phyloP scores from a whole-genome alignment of 768 basidiomycete species.

The Leccinellum luteum region DNA sequence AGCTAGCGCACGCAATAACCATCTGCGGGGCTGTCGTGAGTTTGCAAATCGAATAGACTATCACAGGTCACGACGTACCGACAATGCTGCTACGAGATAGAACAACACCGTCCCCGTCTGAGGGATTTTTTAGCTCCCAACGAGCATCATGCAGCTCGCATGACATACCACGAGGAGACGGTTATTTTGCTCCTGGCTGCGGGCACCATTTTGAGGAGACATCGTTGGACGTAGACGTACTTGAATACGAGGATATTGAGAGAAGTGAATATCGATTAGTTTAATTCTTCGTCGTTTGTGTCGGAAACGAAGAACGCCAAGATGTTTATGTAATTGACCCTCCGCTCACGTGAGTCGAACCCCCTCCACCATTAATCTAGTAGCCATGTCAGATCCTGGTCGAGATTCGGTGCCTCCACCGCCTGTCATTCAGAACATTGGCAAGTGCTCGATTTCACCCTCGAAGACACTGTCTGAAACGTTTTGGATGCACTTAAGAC shows the following conservation, averaged over 20 bases:
- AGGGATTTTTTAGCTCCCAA: conserved; percentile 6
- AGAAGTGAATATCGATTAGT: too few relatives aligned
- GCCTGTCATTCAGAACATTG: conserved; percentile 37
- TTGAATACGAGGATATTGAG: too few relatives aligned
- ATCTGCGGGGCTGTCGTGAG: conserved; percentile 47
- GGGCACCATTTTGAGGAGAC: conserved; percentile 27
- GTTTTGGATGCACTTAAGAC: conserved; percentile 33
- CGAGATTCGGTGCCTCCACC: conserved; percentile 29
- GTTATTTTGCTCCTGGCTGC: conserved; percentile 31
- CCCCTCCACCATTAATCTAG: conserved; percentile 9
- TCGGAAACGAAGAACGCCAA: too few relatives aligned
- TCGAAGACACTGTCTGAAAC: not conserved
- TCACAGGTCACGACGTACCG: conserved; percentile 50
- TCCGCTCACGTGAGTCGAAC: conserved; percentile 24
- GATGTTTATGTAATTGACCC: not conserved
- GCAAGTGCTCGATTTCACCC: conserved; percentile 29
- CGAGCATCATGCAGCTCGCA: not conserved
- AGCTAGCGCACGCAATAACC: conserved; percentile 75
- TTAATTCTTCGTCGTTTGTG: too few relatives aligned
- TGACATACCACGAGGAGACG: conserved; percentile 33
- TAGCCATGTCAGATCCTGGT: conserved; percentile 26
- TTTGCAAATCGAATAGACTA: not conserved
- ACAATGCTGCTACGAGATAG: conserved; percentile 85
- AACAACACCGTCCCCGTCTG: conserved; percentile 77
- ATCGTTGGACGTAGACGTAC: conserved; percentile 9